phyloP scores from a whole-genome alignment of 2,329 filamentous ascomycete species.

The Diaporthe vaccinii region DNA sequence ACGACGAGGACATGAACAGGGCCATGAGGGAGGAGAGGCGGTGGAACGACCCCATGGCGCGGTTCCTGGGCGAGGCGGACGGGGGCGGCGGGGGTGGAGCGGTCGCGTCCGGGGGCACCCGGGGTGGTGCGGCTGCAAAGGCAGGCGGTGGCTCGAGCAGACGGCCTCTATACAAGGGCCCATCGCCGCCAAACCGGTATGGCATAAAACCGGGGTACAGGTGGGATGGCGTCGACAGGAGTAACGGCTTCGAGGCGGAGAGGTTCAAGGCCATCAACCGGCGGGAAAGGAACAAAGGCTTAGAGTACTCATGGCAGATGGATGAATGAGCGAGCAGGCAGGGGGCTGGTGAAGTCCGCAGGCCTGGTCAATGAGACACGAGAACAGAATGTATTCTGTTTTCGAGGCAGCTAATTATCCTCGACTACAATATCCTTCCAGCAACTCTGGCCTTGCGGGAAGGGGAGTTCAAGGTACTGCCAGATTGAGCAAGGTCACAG shows the following conservation, averaged over 20 bases:
- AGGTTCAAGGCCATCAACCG: conserved; percentile 91
- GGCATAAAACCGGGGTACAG: conserved; percentile 91
- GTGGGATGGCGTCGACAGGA: conserved; percentile 96
- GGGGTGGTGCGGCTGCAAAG: conserved; percentile 44
- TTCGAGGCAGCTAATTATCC: background rate
- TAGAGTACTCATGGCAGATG: conserved; percentile 97
- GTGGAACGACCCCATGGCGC: conserved; percentile 95
- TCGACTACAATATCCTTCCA: background rate
- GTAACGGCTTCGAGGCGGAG: conserved; percentile 93
- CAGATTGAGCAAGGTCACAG: background rate
- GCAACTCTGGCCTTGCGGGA: background rate
- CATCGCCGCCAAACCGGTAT: conserved; percentile 90
- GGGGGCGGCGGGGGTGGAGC: conserved; percentile 41
- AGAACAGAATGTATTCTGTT: background rate
- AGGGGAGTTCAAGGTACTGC: background rate
- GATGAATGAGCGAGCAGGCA: conserved; percentile 75
- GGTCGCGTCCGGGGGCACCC: conserved; percentile 47
- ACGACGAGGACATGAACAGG: conserved; percentile 88
- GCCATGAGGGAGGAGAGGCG: conserved; percentile 81
- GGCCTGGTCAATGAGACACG: background rate
- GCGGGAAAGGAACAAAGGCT: conserved; percentile 79
- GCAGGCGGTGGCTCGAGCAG: conserved; percentile 49
- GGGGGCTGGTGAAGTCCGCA: background rate
- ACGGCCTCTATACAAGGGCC: conserved; percentile 81
- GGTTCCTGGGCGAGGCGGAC: conserved; percentile 75